Evolutionary conservation across 352 stramenopile genomes (phyloP).

Genomic region (Globisporangium sylvaticum): DNA sequence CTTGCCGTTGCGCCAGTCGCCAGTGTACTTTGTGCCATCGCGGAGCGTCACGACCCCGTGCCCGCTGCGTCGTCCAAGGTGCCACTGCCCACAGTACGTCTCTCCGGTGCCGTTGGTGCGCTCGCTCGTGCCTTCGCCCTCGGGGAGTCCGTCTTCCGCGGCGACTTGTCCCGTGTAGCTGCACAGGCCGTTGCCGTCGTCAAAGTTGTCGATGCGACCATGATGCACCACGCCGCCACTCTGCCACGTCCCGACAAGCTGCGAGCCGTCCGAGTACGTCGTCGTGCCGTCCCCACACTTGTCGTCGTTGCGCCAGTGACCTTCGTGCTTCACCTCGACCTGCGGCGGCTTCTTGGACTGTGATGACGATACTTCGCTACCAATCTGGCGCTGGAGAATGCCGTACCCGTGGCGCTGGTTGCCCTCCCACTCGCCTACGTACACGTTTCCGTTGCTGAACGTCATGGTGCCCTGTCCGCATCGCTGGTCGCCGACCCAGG

Average conservation of each 20-base stretch:
- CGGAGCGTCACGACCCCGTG: slow-evolving; percentile 42
- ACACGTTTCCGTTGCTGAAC: slow-evolving; percentile 44
- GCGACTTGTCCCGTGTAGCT: slow-evolving; percentile 46
- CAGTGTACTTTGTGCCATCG: slow-evolving; percentile 81
- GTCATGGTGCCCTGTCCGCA: slow-evolving; percentile 50
- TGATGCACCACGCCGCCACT: slow-evolving; percentile 17
- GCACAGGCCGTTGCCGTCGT: slow-evolving; percentile 44
- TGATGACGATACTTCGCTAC: not conserved
- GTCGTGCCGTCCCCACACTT: slow-evolving; percentile 61
- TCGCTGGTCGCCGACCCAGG: slow-evolving; percentile 49
- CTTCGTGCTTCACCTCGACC: slow-evolving; percentile 55
- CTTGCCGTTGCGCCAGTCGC: slow-evolving; percentile 81
- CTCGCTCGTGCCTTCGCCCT: slow-evolving; percentile 52
- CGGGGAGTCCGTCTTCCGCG: slow-evolving; percentile 29
- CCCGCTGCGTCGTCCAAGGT: slow-evolving; percentile 41
- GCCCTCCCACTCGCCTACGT: slow-evolving; percentile 47
- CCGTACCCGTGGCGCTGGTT: slow-evolving; percentile 50
- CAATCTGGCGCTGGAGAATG: slow-evolving; percentile 29
- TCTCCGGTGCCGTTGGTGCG: slow-evolving; percentile 27
- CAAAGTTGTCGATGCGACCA: slow-evolving; percentile 40
- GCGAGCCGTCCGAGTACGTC: slow-evolving; percentile 50
- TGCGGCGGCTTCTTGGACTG: not conserved
- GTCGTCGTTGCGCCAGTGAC: slow-evolving; percentile 56
- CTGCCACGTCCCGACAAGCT: slow-evolving; percentile 37
- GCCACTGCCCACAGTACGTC: slow-evolving; percentile 52